These are phyloP conservation scores for Lactarius sp. DNA, from an alignment of 768 basidiomycete species.

Conservation along the genomic window DNA sequence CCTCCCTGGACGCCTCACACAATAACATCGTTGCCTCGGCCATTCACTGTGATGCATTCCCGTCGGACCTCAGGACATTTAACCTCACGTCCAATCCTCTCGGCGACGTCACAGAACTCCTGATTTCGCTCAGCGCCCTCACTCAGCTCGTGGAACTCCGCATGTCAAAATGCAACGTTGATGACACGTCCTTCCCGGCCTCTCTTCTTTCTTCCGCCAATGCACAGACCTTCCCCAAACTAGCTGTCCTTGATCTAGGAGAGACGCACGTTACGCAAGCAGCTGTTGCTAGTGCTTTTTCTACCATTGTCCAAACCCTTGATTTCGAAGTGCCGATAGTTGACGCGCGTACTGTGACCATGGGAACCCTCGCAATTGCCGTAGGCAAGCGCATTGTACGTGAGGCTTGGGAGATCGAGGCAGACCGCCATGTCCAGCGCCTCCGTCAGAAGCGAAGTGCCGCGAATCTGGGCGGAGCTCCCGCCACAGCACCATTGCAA, in stretches of 20 bases:
- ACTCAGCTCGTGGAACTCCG: constrained; percentile 21
- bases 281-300: constrained; percentile 43
- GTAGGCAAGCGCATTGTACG: constrained; percentile 67
- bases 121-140: constrained; percentile 16
- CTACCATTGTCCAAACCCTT: constrained; percentile 45
- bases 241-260: constrained; percentile 59
- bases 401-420: constrained; percentile 77
- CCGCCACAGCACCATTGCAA: constrained; percentile 12
- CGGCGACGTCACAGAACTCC: constrained; percentile 30
- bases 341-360: constrained; percentile 26
- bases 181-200: constrained; percentile 53
- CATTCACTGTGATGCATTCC: constrained; percentile 50
- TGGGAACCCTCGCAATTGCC: constrained; percentile 35
- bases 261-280: constrained; percentile 55
- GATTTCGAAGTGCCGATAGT: constrained; percentile 52
- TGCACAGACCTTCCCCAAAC: constrained; percentile 41
- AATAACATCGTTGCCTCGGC: constrained; percentile 55
- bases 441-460: constrained; percentile 26
- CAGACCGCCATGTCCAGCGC: constrained; percentile 45
- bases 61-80: constrained; percentile 50
- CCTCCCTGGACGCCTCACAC: constrained; percentile 58
- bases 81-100: constrained; percentile 69
- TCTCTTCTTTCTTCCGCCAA: constrained; percentile 26
- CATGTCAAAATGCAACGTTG: constrained; percentile 38
- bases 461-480: constrained; percentile 25